phyloP scores from a whole-genome alignment of 1,284 basidiomycete genomes.

The Cryptococcus sp. region DNA sequence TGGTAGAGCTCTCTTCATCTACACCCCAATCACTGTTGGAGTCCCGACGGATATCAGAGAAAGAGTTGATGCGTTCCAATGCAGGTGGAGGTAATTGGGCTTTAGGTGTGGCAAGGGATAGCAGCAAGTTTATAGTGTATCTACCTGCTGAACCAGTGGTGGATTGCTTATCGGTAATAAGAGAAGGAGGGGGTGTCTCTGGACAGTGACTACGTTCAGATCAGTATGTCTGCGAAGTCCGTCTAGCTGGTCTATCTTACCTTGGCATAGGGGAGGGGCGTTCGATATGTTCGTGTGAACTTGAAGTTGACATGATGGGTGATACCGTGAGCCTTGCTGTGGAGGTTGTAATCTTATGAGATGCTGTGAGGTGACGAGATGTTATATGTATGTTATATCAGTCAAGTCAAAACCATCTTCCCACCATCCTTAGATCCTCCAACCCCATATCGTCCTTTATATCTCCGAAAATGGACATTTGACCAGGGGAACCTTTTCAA shows the following conservation, averaged over 20 bases:
- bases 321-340: too few species aligned
- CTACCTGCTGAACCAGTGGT: background rate
- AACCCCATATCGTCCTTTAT: too few species aligned
- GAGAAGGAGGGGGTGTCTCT: background rate
- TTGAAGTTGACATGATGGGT: too few species aligned
- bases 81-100: background rate
- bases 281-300: too few species aligned
- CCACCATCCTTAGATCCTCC: too few species aligned
- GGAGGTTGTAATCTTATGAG: too few species aligned
- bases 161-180: background rate
- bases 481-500: too few species aligned
- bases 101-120: slow-evolving; percentile 3
- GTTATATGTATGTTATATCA: too few species aligned
- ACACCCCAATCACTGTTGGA: slow-evolving; percentile 3
- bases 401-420: too few species aligned
- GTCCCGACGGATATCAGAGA: slow-evolving; percentile 3
- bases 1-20: background rate
- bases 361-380: too few species aligned
- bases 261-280: background rate
- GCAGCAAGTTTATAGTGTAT: slow-evolving; percentile 1
- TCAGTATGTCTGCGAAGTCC: too few species aligned
- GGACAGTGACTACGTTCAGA: background rate
- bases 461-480: too few species aligned
- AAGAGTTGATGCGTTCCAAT: background rate
- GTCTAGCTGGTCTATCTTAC: background rate